Evolutionary conservation across 768 basidiomycete species (phyloP).

Genomic region (Psilocybe cyanescens): DNA sequence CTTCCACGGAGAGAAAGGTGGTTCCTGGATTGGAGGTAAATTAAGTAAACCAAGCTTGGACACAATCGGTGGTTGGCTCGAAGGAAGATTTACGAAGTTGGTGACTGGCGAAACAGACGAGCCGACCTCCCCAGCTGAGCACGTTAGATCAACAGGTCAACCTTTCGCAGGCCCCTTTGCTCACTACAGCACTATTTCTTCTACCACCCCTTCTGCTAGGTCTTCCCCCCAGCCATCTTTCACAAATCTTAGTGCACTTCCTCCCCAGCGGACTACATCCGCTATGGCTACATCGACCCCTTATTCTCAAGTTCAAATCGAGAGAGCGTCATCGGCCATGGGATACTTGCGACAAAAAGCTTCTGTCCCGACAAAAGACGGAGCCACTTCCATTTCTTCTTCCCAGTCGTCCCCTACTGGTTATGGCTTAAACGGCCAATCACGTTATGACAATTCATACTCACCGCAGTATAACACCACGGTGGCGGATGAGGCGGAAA

Average conservation of each 20-base stretch:
- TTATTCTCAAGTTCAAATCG: slow-evolving; percentile 55
- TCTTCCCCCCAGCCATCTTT: slow-evolving; percentile 75
- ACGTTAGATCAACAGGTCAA: slow-evolving; percentile 39
- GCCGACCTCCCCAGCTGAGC: slow-evolving; percentile 38
- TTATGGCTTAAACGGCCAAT: slow-evolving; percentile 38
- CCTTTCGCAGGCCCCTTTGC: slow-evolving; percentile 82
- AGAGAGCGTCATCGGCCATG: slow-evolving; percentile 79
- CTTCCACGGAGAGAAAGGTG: slow-evolving; percentile 73
- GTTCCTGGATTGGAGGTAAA: slow-evolving; percentile 88
- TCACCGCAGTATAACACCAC: slow-evolving; percentile 17
- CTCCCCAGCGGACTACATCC: slow-evolving; percentile 68
- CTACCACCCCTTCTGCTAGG: slow-evolving; percentile 71
- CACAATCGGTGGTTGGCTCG: slow-evolving; percentile 89
- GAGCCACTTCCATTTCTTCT: slow-evolving; percentile 52
- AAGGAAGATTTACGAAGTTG: slow-evolving; percentile 90
- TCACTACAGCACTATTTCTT: slow-evolving; percentile 91
- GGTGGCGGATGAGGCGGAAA: slow-evolving; percentile 29
- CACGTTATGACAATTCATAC: slow-evolving; percentile 14
- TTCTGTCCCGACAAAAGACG: slow-evolving; percentile 53
- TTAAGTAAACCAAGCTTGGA: slow-evolving; percentile 91
- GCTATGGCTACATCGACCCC: slow-evolving; percentile 64
- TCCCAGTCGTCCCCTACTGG: slow-evolving; percentile 27
- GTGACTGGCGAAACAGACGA: slow-evolving; percentile 89
- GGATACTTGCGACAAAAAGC: slow-evolving; percentile 64
- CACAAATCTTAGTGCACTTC: slow-evolving; percentile 40